Percentiles rank a stretch among this genome's conserved stretches.
Conservation (phyloP, 2,329 filamentous ascomycete species). For the Fusarium hainanense region DNA sequence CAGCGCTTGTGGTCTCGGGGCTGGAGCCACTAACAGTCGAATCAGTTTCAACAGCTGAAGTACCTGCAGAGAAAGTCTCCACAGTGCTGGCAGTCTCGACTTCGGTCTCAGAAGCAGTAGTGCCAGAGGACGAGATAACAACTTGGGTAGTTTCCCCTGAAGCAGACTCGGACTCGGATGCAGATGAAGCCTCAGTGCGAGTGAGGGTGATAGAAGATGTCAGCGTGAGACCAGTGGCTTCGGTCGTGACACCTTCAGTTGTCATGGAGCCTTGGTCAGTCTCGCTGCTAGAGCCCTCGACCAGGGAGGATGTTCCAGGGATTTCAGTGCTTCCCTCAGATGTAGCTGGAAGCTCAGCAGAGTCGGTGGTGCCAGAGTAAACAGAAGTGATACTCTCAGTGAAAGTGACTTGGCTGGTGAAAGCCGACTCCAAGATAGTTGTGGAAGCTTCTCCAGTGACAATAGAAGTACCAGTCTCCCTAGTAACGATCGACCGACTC, state of each 20-base stretch:
- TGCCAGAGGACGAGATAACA: constrained; percentile 5
- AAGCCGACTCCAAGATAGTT: constrained; percentile 13
- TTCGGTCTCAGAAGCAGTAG: background rate
- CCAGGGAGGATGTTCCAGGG: background rate
- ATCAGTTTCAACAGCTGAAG: background rate
- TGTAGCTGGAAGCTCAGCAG: background rate
- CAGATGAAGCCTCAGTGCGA: constrained; percentile 1
- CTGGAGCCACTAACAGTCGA: constrained; percentile 1
- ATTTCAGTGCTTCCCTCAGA: background rate
- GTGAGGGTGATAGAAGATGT: constrained; percentile 16
- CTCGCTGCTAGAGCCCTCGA: background rate
- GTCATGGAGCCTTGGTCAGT: constrained; percentile 13
- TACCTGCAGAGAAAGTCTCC: background rate
- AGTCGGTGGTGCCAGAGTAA: background rate
- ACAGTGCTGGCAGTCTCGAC: background rate
- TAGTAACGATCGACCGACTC: background rate
- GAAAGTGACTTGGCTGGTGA: constrained; percentile 25
- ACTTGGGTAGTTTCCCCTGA: constrained; percentile 1
- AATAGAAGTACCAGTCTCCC: background rate
- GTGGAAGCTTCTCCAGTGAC: constrained; percentile 1
- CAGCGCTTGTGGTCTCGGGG: constrained; percentile 2
- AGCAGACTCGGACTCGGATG: background rate
- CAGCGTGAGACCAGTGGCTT: background rate
- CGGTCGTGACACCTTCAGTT: background rate
- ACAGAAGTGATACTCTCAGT: constrained; percentile 11